These are phyloP conservation scores for Rehmannia glutinosa DNA, from an alignment of 257 asterid genomes.

Conservation along the genomic window DNA sequence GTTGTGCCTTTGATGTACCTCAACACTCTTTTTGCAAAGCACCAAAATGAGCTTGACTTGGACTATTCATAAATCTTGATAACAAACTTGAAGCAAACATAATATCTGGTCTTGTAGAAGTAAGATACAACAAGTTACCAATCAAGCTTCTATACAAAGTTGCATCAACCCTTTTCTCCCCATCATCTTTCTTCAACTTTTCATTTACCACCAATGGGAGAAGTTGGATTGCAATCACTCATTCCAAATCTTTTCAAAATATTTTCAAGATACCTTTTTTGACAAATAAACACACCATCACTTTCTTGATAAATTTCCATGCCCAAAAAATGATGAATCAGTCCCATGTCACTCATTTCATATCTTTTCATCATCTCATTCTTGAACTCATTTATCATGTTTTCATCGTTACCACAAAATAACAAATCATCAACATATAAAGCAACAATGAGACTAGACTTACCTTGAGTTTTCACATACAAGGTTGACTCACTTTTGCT, in stretches of 20 bases:
- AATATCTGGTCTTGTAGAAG: neutral
- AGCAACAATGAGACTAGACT: neutral
- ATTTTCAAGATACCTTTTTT: neutral
- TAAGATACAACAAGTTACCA: conserved; percentile 13
- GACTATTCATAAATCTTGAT: too few relatives aligned
- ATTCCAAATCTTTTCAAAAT: neutral
- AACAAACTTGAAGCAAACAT: neutral
- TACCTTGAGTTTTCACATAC: neutral
- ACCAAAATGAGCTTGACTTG: too few relatives aligned
- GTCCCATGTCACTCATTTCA: neutral
- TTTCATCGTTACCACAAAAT: neutral
- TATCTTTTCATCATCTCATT: too few relatives aligned
- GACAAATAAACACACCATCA: neutral
- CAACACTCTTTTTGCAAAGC: too few relatives aligned
- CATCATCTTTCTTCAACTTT: neutral
- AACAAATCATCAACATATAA: neutral
- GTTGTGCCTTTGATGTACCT: too few relatives aligned
- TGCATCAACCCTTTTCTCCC: neutral
- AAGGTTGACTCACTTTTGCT: neutral
- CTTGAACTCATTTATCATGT: neutral
- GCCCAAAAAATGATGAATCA: neutral
- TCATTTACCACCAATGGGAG: neutral
- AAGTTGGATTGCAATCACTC: neutral
- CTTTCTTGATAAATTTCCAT: neutral
- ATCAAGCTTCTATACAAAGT: conserved; percentile 1